These are phyloP conservation scores for Phialophora expanda DNA, from an alignment of 2,329 filamentous ascomycete genomes.

Conservation along the genomic window DNA sequence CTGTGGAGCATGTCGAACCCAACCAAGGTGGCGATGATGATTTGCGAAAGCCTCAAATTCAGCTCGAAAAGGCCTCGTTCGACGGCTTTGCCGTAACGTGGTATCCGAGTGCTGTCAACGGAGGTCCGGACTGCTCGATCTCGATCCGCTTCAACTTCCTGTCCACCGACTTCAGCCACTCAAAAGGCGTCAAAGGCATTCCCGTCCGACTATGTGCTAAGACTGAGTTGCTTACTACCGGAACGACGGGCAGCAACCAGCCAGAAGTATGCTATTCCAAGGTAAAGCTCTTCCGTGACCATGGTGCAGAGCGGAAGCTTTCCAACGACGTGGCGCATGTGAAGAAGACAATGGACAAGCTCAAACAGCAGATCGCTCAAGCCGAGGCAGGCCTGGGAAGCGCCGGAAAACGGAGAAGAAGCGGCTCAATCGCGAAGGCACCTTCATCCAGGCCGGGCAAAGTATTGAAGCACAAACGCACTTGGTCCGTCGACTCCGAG, in stretches of 20 bases:
- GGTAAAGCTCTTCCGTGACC: conserved; percentile 94
- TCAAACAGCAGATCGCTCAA: conserved; percentile 91
- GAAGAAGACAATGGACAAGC: conserved; percentile 94
- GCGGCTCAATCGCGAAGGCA: conserved; percentile 55
- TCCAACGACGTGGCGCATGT: conserved; percentile 94
- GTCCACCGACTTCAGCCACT: conserved; percentile 98
- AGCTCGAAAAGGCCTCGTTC: conserved; percentile 79
- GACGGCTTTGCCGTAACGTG: conserved; percentile 93
- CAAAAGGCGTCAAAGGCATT: conserved; percentile 97
- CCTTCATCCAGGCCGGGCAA: conserved; percentile 70
- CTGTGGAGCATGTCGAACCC: conserved; percentile 87
- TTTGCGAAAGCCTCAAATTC: conserved; percentile 65
- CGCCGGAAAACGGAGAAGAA: conserved; percentile 66
- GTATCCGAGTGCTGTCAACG: conserved; percentile 71
- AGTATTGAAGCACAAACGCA: conserved; percentile 85
- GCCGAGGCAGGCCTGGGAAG: conserved; percentile 65
- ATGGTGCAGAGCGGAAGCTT: conserved; percentile 91
- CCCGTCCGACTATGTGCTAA: conserved; percentile 92
- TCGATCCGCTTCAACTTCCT: conserved; percentile 97
- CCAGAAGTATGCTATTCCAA: conserved; percentile 91
- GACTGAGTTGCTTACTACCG: conserved; percentile 69
- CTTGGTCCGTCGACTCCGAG: conserved; percentile 89
- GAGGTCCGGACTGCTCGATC: conserved; percentile 76
- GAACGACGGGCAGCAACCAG: conserved; percentile 45
- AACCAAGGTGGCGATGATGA: conserved; percentile 61